Conservation (phyloP, 106 monocot genomes). For the Dendrobium catenatum region DNA sequence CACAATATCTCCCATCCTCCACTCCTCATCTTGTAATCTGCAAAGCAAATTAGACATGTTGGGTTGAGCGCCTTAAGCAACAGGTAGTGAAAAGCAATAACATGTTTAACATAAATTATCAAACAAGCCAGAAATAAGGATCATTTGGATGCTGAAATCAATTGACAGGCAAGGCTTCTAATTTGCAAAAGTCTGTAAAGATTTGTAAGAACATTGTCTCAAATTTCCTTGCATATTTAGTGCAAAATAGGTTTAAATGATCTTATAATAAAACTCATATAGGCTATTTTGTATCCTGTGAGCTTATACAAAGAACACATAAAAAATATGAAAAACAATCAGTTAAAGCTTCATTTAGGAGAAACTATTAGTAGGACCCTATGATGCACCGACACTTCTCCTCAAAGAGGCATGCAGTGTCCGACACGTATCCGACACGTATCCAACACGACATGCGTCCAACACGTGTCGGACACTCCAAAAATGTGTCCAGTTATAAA, state of each 20-base stretch:
- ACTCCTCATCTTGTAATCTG: slow-evolving; percentile 78
- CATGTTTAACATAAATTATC: not conserved
- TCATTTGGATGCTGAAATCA: not conserved
- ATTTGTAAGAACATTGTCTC: not conserved
- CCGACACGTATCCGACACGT: no score
- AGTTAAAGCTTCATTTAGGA: not conserved
- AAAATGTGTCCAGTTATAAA: no score
- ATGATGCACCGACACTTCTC: no score
- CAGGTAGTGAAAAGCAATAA: not conserved
- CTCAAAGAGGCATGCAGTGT: no score
- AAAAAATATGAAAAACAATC: not conserved
- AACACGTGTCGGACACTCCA: no score
- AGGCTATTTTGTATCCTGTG: no score
- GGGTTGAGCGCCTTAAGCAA: not conserved
- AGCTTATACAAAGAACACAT: no score
- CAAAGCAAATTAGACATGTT: not conserved
- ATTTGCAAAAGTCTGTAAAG: not conserved
- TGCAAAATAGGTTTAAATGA: no score
- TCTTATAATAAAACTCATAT: no score
- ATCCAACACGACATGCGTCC: no score
- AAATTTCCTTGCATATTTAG: no score
- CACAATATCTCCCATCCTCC: slow-evolving; percentile 95
- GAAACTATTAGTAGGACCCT: not conserved
- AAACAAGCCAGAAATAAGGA: not conserved
- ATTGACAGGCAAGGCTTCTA: not conserved